Conservation (phyloP, 2,329 filamentous ascomycete species). For the Aspergillus sp. region DNA sequence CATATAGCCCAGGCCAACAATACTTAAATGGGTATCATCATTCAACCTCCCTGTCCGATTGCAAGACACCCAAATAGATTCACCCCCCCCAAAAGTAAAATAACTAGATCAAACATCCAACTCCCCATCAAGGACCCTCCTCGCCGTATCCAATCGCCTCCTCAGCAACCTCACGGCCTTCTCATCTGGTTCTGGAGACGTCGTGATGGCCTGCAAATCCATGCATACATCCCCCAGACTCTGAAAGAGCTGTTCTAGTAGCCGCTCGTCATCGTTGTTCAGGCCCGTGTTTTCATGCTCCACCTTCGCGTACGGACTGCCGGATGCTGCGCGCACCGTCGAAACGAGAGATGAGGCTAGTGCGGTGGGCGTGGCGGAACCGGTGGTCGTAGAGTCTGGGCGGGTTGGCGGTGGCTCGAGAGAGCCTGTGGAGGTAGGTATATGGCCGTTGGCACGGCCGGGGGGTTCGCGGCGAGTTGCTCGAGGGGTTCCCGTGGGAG, state of each 20-base stretch:
- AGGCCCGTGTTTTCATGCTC: constrained; percentile 23
- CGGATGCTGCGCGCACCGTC: constrained; percentile 28
- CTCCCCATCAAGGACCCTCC: constrained; percentile 62
- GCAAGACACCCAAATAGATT: constrained; percentile 1
- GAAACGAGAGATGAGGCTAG: constrained; percentile 31
- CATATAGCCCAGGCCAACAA: too few relatives aligned
- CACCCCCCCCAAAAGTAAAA: neutral
- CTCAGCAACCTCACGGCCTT: constrained; percentile 56
- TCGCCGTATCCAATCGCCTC: constrained; percentile 65
- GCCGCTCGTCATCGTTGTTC: constrained; percentile 48
- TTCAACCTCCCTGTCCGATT: neutral
- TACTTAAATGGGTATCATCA: too few relatives aligned
- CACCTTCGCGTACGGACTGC: constrained; percentile 13
- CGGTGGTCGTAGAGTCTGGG: constrained; percentile 19
- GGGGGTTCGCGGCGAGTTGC: constrained; percentile 9
- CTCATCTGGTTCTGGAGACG: constrained; percentile 47
- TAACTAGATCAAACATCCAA: constrained; percentile 30
- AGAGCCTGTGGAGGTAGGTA: constrained; percentile 4
- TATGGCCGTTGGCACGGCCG: neutral
- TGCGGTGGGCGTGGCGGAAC: constrained; percentile 24
- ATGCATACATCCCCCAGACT: constrained; percentile 43
- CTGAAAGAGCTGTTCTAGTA: constrained; percentile 48
- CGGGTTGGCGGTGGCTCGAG: constrained; percentile 20
- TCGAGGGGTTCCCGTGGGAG: constrained; percentile 19
- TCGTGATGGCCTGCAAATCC: constrained; percentile 40